These are phyloP conservation scores for Colletotrichum paranaense DNA, from an alignment of 2,329 filamentous ascomycete genomes.

Conservation along the genomic window DNA sequence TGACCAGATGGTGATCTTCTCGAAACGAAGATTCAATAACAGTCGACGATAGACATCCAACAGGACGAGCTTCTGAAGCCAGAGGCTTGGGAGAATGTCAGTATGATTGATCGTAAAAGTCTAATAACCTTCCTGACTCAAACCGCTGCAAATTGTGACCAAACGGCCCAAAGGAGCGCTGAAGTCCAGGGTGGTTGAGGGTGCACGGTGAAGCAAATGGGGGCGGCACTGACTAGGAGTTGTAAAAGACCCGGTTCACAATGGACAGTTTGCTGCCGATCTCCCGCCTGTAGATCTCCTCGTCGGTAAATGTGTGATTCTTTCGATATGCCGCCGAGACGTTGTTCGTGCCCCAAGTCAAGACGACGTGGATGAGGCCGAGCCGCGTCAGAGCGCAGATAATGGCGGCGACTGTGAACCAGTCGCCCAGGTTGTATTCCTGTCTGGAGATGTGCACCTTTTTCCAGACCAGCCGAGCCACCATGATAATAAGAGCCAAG, in stretches of 20 bases:
- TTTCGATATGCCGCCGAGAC: conserved; percentile 40
- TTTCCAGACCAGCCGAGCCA: conserved; percentile 36
- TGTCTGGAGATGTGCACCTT: conserved; percentile 35
- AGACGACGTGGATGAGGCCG: conserved; percentile 46
- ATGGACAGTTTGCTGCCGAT: conserved; percentile 49
- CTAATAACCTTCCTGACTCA: conserved; percentile 6
- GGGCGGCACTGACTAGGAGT: conserved; percentile 45
- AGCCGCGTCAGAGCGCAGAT: conserved; percentile 42
- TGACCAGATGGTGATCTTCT: conserved; percentile 40
- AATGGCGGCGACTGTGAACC: conserved; percentile 52
- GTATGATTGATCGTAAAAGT: background rate
- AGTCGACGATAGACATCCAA: conserved; percentile 42
- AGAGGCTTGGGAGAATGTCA: conserved; percentile 38
- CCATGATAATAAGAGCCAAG: conserved; percentile 40
- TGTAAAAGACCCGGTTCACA: conserved; percentile 46
- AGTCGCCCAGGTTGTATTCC: conserved; percentile 39
- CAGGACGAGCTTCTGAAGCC: conserved; percentile 44
- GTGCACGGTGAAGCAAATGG: background rate
- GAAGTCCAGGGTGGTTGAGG: conserved; percentile 4
- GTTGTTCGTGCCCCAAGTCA: conserved; percentile 51
- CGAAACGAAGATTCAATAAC: conserved; percentile 38
- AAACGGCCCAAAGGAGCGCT: background rate
- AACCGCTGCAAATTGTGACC: background rate
- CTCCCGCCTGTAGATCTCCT: conserved; percentile 46
- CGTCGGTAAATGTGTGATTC: conserved; percentile 41